A percentile compares a stretch with the other conserved stretches of the same genome.
phyloP scores from a whole-genome alignment of 176 grass and related monocot genomes.

The Pontederia crassipes region DNA sequence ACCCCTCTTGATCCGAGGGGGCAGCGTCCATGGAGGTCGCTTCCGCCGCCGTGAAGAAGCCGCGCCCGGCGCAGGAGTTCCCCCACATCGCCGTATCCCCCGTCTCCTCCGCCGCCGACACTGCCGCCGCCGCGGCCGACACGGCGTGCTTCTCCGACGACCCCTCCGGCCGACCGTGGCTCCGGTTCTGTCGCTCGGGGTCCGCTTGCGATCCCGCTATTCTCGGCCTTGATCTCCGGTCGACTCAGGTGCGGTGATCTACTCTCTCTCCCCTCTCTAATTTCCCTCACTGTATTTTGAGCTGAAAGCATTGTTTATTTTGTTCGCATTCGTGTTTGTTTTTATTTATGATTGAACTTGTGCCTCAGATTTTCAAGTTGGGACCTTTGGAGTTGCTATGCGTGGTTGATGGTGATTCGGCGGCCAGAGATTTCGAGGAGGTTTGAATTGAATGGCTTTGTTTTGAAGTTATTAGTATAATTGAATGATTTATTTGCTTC shows the following conservation, averaged over 20 bases:
- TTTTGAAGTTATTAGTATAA: slow-evolving; percentile 3
- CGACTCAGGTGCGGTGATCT: slow-evolving; percentile 38
- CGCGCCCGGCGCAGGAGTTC: slow-evolving; percentile 47
- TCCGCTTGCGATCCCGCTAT: slow-evolving; percentile 9
- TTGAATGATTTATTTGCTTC: not conserved
- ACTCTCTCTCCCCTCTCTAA: not conserved
- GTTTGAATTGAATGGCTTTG: slow-evolving; percentile 24
- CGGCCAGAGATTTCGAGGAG: slow-evolving; percentile 39
- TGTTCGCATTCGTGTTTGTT: not conserved
- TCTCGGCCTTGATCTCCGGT: slow-evolving; percentile 49
- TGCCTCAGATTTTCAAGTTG: slow-evolving; percentile 60
- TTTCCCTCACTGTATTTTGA: not conserved
- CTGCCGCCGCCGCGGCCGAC: slow-evolving; percentile 9
- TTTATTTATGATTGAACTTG: slow-evolving; percentile 9
- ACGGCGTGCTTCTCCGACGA: slow-evolving; percentile 36
- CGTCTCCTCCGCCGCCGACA: slow-evolving; percentile 27
- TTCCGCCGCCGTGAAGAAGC: slow-evolving; percentile 4
- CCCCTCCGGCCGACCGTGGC: slow-evolving; percentile 8
- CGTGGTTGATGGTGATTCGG: slow-evolving; percentile 37
- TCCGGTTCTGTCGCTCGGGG: slow-evolving; percentile 32
- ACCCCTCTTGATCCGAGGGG: no score
- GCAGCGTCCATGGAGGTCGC: no score
- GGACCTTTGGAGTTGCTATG: slow-evolving; percentile 59
- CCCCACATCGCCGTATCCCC: slow-evolving; percentile 40
- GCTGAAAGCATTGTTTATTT: not conserved